Conservation (phyloP, 2,329 filamentous ascomycete species). For the Cladophialophora psammophila region DNA sequence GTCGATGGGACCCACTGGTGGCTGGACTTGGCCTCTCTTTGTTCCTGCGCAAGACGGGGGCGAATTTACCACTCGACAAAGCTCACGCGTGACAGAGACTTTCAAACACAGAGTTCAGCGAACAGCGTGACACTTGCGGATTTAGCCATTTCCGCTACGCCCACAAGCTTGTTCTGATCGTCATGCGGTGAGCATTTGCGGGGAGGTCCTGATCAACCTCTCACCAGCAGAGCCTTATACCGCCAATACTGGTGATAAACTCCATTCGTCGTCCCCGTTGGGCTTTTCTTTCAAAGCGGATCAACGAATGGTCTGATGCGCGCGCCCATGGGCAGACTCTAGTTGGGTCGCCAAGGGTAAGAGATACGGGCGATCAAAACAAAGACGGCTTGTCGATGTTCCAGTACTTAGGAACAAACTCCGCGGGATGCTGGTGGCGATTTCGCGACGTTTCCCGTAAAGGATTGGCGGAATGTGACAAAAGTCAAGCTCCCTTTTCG, state of each 20-base stretch:
- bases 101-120: not conserved
- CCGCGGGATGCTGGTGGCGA: not conserved
- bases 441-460: not conserved
- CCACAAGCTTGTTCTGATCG: not conserved
- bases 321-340: not conserved
- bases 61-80: not conserved
- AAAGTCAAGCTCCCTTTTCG: not conserved
- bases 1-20: not conserved
- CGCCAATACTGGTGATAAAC: too few species aligned
- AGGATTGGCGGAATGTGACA: constrained; percentile 1
- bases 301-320: not conserved
- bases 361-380: not conserved
- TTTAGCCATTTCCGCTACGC: constrained; percentile 3
- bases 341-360: not conserved
- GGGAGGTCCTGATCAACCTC: not conserved
- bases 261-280: not conserved
- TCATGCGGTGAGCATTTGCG: not conserved
- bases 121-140: not conserved
- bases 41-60: not conserved
- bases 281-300: not conserved
- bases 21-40: not conserved
- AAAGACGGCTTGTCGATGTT: not conserved
- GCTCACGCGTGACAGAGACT: not conserved
- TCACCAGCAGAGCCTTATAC: not conserved
- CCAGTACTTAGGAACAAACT: not conserved